Percentiles rank a stretch among this genome's conserved stretches.
Evolutionary conservation across 768 basidiomycete genomes (phyloP).

Genomic region (Collybia sp.): DNA sequence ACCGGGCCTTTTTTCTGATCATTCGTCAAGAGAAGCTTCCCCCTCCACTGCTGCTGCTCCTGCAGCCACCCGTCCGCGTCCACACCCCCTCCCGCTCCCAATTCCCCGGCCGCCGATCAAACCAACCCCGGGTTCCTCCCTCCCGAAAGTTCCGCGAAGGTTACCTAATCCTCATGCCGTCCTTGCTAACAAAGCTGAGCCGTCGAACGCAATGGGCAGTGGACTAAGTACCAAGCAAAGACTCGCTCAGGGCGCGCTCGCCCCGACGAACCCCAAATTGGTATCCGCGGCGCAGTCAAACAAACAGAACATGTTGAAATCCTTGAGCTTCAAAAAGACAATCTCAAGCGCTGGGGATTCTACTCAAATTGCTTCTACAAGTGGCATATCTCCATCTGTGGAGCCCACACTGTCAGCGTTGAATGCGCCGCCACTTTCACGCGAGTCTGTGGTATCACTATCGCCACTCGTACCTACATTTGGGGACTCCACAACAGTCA

Average conservation of each 20-base stretch:
- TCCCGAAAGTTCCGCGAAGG: slow-evolving; percentile 8
- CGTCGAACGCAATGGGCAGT: slow-evolving; percentile 18
- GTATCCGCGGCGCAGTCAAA: background rate
- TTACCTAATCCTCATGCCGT: too few species aligned
- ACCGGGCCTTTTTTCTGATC: background rate
- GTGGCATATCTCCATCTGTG: background rate
- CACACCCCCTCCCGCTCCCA: background rate
- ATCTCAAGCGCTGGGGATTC: background rate
- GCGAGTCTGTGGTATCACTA: background rate
- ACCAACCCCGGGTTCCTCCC: slow-evolving; percentile 1
- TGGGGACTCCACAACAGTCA: background rate
- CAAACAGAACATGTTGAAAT: slow-evolving; percentile 7
- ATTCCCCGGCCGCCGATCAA: slow-evolving; percentile 7
- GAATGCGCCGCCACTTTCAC: slow-evolving; percentile 8
- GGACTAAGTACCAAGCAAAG: slow-evolving; percentile 49
- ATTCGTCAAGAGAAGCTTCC: too few species aligned
- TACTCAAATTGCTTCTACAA: background rate
- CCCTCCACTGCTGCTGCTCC: background rate
- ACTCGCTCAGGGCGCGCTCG: slow-evolving; percentile 34
- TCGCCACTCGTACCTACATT: slow-evolving; percentile 1
- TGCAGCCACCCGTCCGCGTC: background rate
- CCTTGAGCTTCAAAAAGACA: slow-evolving; percentile 43
- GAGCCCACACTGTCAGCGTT: slow-evolving; percentile 16
- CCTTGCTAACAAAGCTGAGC: too few species aligned
- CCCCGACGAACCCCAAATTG: slow-evolving; percentile 30